Conservation (phyloP, 108 stramenopile species). For the Nannochloropsis gaditana region DNA sequence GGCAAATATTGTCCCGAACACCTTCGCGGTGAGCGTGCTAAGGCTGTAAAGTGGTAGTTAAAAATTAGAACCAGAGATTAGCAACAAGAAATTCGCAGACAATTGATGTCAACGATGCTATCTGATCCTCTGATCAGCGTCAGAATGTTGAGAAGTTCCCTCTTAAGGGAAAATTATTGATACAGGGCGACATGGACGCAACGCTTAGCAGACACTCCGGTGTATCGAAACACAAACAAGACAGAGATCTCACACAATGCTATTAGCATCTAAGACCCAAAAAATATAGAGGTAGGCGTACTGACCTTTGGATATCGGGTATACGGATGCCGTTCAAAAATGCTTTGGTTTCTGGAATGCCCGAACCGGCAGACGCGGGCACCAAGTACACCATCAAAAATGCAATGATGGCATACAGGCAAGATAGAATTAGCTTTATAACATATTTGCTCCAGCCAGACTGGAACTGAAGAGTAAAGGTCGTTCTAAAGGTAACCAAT, state of each 20-base stretch:
- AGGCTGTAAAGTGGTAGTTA: neutral
- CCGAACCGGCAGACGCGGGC: no score
- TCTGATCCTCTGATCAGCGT: neutral
- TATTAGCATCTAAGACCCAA: no score
- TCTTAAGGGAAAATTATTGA: neutral
- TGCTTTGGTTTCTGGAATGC: no score
- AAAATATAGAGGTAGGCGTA: no score
- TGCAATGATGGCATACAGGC: no score
- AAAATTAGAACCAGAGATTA: neutral
- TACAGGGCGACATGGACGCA: neutral
- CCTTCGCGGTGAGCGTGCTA: neutral
- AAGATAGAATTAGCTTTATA: no score
- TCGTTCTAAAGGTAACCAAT: no score
- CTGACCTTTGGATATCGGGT: no score
- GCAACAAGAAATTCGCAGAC: neutral
- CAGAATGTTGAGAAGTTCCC: neutral
- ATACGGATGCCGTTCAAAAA: no score
- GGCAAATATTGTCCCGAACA: slow-evolving; percentile 41
- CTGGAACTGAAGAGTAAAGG: no score
- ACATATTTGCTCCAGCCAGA: no score
- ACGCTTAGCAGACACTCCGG: neutral
- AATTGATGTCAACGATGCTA: neutral
- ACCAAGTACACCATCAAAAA: no score
- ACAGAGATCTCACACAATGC: neutral
- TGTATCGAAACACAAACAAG: neutral